These are phyloP conservation scores for Chytriomyces confervae DNA, from an alignment of 192 early-diverging fungal species.

Conservation along the genomic window DNA sequence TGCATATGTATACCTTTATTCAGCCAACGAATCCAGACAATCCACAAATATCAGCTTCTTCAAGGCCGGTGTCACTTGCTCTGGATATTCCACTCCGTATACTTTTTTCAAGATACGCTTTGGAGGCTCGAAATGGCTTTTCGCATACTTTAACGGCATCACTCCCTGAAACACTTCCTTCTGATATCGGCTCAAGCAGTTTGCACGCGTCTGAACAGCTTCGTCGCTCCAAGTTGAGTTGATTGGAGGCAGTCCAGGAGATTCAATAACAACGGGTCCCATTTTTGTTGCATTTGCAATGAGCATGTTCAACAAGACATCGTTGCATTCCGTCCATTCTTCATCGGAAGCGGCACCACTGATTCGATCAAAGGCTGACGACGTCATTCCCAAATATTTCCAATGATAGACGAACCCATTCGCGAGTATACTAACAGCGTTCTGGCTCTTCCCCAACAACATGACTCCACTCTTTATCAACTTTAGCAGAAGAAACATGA, in stretches of 20 bases:
- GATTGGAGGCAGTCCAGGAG: neutral
- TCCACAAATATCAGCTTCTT: slow-evolving; percentile 14
- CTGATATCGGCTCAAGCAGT: slow-evolving; percentile 15
- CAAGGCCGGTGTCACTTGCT: slow-evolving; percentile 15
- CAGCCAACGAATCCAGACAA: neutral
- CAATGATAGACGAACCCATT: slow-evolving; percentile 32
- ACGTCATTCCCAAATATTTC: slow-evolving; percentile 26
- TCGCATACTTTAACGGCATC: slow-evolving; percentile 27
- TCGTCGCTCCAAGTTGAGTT: slow-evolving; percentile 1
- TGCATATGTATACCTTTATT: no score
- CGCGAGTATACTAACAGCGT: slow-evolving; percentile 18
- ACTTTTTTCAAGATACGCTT: slow-evolving; percentile 17
- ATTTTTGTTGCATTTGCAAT: slow-evolving; percentile 32
- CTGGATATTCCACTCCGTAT: slow-evolving; percentile 30
- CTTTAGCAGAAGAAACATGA: neutral
- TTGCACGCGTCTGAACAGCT: neutral
- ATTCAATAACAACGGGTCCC: slow-evolving; percentile 38
- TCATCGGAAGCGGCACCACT: neutral
- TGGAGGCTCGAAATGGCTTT: slow-evolving; percentile 17
- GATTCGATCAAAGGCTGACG: neutral
- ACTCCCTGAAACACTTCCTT: slow-evolving; percentile 22
- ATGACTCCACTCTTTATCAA: neutral
- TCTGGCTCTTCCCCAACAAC: neutral
- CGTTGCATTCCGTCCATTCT: slow-evolving; percentile 26
- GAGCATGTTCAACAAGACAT: slow-evolving; percentile 40